Evolutionary conservation across 495 filamentous ascomycete species (phyloP), one percentile per base, ranked within the genome.

Genomic region (Xylaria nigripes): DNA sequence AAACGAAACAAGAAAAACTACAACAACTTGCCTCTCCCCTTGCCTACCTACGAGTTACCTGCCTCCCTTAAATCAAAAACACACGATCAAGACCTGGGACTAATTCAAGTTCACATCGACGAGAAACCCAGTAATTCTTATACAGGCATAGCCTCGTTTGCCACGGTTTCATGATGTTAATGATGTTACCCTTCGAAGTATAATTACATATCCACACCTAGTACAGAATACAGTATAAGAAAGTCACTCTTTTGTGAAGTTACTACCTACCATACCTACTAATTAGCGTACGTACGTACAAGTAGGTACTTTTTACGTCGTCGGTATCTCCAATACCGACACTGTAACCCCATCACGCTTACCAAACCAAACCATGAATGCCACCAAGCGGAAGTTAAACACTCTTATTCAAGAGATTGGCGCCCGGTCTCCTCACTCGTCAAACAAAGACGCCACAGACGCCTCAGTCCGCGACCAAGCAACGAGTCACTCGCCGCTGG

Each of bases 371-470:
- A 61, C 49, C 51, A 81, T 79, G 77, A 80, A 80, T 63, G 64
- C 72, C 50, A 77, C 72, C 9, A 81, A 81, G 64, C 68, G 78
- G 45, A 81, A 81, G 62, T 81, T 81, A 67, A 78, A 81, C 61
- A 70, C 76, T 54, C 70, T 81, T 15, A 60, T 81, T 13, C 75
- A 76, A 54, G 73, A 75, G 46, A 73, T 81, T 48, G 72, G 76
- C 56, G 70, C 64, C 41, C 66, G 70, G 55, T 61, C 66, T 54
- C 34, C 46, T 61, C 32, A 62, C 10, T 44, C 54, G 22, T 49
- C 61, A 42, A 30, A 59, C 23, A 22, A 32, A 44, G 55, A 59
- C 56, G 56, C 42, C 42, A 15, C 53, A 60, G 36, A 53, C 25
- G 43, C 51, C 7, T 41, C 50, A 45, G 34, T 42, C 9, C 48